Conservation (phyloP, 2,329 filamentous ascomycete species). For the Claviceps cyperi region DNA sequence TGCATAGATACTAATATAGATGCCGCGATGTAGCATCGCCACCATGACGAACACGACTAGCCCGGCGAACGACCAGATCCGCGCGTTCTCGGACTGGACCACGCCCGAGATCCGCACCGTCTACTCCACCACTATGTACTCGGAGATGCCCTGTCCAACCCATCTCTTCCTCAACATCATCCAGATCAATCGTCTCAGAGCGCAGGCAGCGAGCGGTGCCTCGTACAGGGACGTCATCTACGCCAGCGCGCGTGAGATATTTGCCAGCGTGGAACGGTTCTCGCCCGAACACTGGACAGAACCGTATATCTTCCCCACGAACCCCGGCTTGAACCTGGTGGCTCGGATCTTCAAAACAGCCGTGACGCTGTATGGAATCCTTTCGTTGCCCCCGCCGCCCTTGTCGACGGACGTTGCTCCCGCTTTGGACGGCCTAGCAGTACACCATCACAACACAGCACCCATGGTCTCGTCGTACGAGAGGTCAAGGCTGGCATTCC, state of each 20-base stretch:
- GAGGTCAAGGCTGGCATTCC: not conserved
- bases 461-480: not conserved
- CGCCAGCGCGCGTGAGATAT: not conserved
- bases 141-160: constrained; percentile 4
- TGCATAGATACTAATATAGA: not conserved
- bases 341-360: constrained; percentile 1
- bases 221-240: not conserved
- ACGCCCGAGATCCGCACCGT: not conserved
- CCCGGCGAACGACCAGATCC: constrained; percentile 3
- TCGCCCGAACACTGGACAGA: constrained; percentile 3
- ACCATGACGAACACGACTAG: constrained; percentile 4
- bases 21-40: not conserved
- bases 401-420: not conserved
- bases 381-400: not conserved
- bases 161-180: constrained; percentile 3
- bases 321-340: not conserved
- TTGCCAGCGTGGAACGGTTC: not conserved
- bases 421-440: not conserved
- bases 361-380: constrained; percentile 1
- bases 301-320: constrained; percentile 1
- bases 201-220: not conserved
- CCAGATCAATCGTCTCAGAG: constrained; percentile 1
- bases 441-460: not conserved
- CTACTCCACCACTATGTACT: constrained; percentile 2
- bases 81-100: constrained; percentile 1